Conservation (phyloP, 495 filamentous ascomycete species). For the Penicillium daleae region DNA sequence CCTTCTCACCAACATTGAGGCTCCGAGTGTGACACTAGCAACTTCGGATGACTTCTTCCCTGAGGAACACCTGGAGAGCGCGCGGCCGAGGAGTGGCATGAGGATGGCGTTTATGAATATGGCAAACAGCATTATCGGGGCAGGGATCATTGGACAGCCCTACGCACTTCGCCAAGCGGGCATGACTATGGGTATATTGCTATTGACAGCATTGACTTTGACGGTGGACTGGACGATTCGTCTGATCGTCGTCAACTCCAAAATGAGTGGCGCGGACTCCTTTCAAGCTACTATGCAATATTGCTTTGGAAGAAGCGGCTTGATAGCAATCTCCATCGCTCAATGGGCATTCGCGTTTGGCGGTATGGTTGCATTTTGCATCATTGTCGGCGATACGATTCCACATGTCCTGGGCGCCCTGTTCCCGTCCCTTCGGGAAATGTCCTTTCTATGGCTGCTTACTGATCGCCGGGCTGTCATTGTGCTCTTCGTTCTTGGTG, state of each 20-base stretch:
- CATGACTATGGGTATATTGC: constrained; percentile 73
- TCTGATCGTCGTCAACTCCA: constrained; percentile 93
- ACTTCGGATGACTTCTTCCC: constrained; percentile 61
- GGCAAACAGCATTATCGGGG: constrained; percentile 97
- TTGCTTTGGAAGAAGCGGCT: constrained; percentile 85
- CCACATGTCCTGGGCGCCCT: constrained; percentile 83
- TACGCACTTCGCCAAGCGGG: constrained; percentile 94
- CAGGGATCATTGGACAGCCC: constrained; percentile 96
- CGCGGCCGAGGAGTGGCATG: constrained; percentile 68
- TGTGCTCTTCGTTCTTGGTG: constrained; percentile 76
- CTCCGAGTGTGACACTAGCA: constrained; percentile 84
- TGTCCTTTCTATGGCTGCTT: constrained; percentile 78
- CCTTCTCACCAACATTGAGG: constrained; percentile 83
- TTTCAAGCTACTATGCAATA: constrained; percentile 95
- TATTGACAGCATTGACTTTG: constrained; percentile 78
- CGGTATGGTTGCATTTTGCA: constrained; percentile 96
- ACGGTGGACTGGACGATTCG: constrained; percentile 96
- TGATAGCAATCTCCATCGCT: constrained; percentile 85
- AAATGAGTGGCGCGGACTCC: constrained; percentile 85
- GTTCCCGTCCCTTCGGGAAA: constrained; percentile 74
- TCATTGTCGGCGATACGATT: constrained; percentile 95
- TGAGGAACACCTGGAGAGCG: constrained; percentile 62
- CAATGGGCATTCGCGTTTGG: constrained; percentile 99
- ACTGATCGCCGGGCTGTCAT: constrained; percentile 83
- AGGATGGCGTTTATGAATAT: constrained; percentile 93